Evolutionary conservation across 208 protist species (phyloP).

Genomic region (Naegleria gruberi): DNA sequence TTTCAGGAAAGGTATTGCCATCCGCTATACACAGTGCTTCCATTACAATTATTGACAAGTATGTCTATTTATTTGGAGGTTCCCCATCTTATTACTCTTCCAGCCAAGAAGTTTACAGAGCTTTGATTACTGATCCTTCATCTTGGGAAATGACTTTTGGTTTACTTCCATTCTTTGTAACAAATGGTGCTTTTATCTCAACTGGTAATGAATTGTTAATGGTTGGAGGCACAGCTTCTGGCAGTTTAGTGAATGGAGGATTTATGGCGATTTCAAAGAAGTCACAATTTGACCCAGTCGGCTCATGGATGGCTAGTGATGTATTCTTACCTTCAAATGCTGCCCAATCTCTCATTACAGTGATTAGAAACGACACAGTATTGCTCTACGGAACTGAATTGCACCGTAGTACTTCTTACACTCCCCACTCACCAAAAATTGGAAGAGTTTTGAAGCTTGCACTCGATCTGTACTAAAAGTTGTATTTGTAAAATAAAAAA

Average conservation of each 20-base stretch:
- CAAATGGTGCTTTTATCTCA: background rate
- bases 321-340: background rate
- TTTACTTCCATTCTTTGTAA: background rate
- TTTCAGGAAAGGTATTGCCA: background rate
- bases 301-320: background rate
- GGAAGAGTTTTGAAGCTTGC: background rate
- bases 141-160: background rate
- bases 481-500: too few species aligned
- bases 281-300: background rate
- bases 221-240: background rate
- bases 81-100: background rate
- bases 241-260: background rate
- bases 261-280: background rate
- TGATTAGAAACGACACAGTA: background rate
- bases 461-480: background rate
- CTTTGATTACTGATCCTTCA: background rate
- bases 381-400: background rate
- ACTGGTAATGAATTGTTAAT: background rate
- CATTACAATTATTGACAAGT: background rate
- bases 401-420: background rate
- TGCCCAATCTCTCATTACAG: background rate
- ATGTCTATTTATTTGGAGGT: background rate
- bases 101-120: background rate
- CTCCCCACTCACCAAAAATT: background rate
- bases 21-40: background rate